These are phyloP conservation scores for Rhizomucor pusillus DNA, from an alignment of 371 early-diverging fungal species.

Conservation along the genomic window DNA sequence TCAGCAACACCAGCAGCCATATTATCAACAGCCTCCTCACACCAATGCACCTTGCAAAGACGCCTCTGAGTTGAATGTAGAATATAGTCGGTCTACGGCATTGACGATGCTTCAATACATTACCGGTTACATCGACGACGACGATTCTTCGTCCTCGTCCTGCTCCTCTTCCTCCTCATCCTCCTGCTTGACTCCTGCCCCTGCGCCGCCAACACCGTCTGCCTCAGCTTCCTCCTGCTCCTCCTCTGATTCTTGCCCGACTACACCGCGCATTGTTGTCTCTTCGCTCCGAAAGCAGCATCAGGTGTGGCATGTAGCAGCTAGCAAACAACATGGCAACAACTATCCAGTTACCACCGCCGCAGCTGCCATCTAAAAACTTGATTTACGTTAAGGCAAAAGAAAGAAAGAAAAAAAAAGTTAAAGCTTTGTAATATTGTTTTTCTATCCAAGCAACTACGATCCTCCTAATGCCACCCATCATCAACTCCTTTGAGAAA, in stretches of 20 bases:
- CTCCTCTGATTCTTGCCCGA: not conserved
- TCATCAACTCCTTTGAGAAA: not conserved
- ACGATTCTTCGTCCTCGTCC: conserved; percentile 23
- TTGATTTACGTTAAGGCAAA: too few relatives aligned
- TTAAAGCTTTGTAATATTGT: too few relatives aligned
- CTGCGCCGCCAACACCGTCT: conserved; percentile 5
- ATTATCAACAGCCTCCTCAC: too few relatives aligned
- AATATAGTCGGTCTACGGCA: conserved; percentile 10
- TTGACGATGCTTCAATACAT: conserved; percentile 14
- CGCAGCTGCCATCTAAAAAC: too few relatives aligned
- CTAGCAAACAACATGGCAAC: too few relatives aligned
- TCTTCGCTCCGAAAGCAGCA: not conserved
- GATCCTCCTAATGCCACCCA: not conserved
- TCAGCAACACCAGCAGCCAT: not conserved
- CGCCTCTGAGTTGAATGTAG: not conserved
- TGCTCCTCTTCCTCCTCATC: conserved; percentile 29
- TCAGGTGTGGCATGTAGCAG: too few relatives aligned
- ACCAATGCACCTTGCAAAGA: not conserved
- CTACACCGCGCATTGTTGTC: conserved; percentile 3
- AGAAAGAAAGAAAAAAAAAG: too few relatives aligned
- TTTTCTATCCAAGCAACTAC: too few relatives aligned
- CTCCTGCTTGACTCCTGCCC: conserved; percentile 27
- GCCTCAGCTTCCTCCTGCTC: conserved; percentile 1
- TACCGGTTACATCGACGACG: conserved; percentile 6
- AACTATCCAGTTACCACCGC: too few relatives aligned